These are phyloP conservation scores for Alisma plantagoaquatica DNA, from an alignment of 106 monocot genomes.

Conservation along the genomic window DNA sequence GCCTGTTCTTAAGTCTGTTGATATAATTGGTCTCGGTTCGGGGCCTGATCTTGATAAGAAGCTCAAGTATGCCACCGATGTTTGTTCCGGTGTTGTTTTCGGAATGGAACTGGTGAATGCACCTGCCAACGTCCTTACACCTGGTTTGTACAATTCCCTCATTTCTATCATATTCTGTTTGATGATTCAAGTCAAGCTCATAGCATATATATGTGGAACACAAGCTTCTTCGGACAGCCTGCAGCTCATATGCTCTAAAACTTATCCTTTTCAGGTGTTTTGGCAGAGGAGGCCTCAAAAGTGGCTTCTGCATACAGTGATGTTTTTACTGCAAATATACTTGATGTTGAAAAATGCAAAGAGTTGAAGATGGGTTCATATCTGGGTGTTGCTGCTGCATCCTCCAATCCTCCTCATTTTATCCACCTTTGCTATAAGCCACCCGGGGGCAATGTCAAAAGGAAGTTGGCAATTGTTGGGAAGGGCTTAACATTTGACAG, in stretches of 20 bases:
- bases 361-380: constrained; percentile 83
- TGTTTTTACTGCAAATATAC: constrained; percentile 75
- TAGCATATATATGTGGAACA: too few relatives aligned
- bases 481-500: constrained; percentile 94
- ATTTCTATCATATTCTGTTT: too few relatives aligned
- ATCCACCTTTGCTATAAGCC: too few relatives aligned
- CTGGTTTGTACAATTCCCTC: constrained; percentile 30
- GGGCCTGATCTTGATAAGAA: constrained; percentile 54
- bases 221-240: too few relatives aligned
- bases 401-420: too few relatives aligned
- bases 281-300: constrained; percentile 80
- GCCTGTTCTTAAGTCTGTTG: constrained; percentile 45
- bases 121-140: constrained; percentile 85
- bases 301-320: constrained; percentile 58
- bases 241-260: too few relatives aligned
- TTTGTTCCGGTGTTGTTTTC: constrained; percentile 72
- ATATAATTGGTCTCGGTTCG: constrained; percentile 67
- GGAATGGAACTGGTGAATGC: constrained; percentile 88
- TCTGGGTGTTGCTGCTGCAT: too few relatives aligned
- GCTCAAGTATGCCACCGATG: constrained; percentile 57
- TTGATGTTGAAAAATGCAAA: constrained; percentile 69
- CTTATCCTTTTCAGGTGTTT: constrained; percentile 47
- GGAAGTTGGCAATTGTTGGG: constrained; percentile 77
- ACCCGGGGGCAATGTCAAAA: too few relatives aligned
- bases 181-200: too few relatives aligned